These are phyloP conservation scores for Somion occarium DNA, from an alignment of 1,284 basidiomycete species.

Conservation along the genomic window DNA sequence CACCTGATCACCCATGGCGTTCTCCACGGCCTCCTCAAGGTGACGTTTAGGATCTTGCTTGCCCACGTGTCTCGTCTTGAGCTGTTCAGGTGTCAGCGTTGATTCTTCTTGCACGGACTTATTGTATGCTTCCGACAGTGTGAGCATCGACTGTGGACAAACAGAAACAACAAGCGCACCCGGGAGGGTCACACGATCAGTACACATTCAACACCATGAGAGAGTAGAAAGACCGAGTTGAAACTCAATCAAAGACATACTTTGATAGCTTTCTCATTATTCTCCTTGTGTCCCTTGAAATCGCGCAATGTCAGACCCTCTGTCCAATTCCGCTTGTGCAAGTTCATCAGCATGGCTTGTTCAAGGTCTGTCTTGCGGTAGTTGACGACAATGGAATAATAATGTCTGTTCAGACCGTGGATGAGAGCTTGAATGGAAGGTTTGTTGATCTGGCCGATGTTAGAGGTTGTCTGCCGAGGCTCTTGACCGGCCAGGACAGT, in stretches of 20 bases:
- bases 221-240: background rate
- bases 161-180: conserved; percentile 14
- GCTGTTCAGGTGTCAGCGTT: conserved; percentile 83
- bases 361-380: conserved; percentile 97
- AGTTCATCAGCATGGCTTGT: conserved; percentile 96
- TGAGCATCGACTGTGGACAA: conserved; percentile 87
- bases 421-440: conserved; percentile 96
- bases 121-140: conserved; percentile 88
- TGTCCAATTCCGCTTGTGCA: conserved; percentile 98
- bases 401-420: conserved; percentile 93
- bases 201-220: background rate
- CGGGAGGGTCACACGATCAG: conserved; percentile 12
- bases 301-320: conserved; percentile 89
- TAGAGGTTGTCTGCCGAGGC: conserved; percentile 95
- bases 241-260: conserved; percentile 34
- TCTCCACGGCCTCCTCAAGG: conserved; percentile 94
- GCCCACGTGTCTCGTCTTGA: conserved; percentile 95
- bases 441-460: conserved; percentile 98
- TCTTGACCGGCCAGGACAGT: conserved; percentile 87
- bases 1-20: conserved; percentile 94
- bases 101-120: conserved; percentile 96
- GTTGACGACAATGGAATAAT: conserved; percentile 95
- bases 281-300: conserved; percentile 81
- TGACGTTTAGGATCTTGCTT: conserved; percentile 98
- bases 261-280: conserved; percentile 90